phyloP scores from a whole-genome alignment of 139 green algal genomes.

The Coccomyxa sp. region DNA sequence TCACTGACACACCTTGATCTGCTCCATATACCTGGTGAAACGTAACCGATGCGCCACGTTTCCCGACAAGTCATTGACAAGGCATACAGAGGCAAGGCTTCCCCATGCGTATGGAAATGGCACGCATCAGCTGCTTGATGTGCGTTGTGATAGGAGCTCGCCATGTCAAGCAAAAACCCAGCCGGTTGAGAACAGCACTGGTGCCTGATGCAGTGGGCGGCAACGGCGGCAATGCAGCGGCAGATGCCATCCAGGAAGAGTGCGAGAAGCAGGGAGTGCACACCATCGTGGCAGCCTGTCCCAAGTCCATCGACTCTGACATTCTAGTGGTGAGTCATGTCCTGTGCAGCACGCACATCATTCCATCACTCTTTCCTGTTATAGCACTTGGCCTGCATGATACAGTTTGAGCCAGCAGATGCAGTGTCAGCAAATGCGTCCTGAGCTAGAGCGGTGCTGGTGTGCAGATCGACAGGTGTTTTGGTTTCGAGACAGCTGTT shows the following conservation, averaged over 20 bases:
- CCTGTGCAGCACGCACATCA: too few relatives aligned
- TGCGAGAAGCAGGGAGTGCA: slow-evolving; percentile 64
- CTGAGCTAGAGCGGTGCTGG: background rate
- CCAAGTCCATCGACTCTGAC: slow-evolving; percentile 99
- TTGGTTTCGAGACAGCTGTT: slow-evolving; percentile 96
- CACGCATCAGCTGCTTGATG: too few relatives aligned
- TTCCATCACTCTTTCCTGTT: too few relatives aligned
- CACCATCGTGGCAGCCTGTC: slow-evolving; percentile 82
- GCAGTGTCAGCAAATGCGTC: slow-evolving; percentile 24
- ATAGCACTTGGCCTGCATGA: too few relatives aligned
- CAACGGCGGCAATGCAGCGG: slow-evolving; percentile 83
- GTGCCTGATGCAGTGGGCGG: slow-evolving; percentile 48
- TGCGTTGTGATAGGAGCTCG: too few relatives aligned
- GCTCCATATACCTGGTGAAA: slow-evolving; percentile 86
- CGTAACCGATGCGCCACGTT: too few relatives aligned
- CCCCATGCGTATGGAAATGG: too few relatives aligned
- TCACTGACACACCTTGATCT: too few relatives aligned
- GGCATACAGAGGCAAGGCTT: too few relatives aligned
- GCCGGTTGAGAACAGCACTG: too few relatives aligned
- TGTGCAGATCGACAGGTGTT: slow-evolving; percentile 63
- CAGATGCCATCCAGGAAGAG: slow-evolving; percentile 80
- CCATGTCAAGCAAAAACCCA: too few relatives aligned
- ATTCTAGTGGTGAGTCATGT: slow-evolving; percentile 25
- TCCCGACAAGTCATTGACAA: too few relatives aligned
- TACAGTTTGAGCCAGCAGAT: slow-evolving; percentile 54